These are phyloP conservation scores for Bryopsis sp. DNA, from an alignment of 139 green algal genomes.

Conservation along the genomic window DNA sequence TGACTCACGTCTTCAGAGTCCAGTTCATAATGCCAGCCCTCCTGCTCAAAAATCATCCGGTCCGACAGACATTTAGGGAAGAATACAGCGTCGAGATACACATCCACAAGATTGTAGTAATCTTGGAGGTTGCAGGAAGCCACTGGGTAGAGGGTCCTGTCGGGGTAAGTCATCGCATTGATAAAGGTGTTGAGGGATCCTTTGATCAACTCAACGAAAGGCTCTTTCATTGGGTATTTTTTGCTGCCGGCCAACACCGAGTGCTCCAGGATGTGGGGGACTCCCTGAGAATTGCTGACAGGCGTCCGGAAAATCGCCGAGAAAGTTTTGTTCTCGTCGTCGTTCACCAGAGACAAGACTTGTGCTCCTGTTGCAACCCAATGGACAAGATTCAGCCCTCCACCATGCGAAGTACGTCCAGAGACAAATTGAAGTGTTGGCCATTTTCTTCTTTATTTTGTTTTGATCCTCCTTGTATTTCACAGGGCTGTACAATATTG, in stretches of 20 bases:
- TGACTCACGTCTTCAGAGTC: slow-evolving; percentile 53
- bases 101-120: slow-evolving; percentile 98
- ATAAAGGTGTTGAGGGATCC: slow-evolving; percentile 95
- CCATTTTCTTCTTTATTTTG: background rate
- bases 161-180: slow-evolving; percentile 99
- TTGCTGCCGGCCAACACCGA: slow-evolving; percentile 86
- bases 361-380: slow-evolving; percentile 65
- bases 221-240: slow-evolving; percentile 79
- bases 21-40: slow-evolving; percentile 80
- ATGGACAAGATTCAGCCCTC: background rate
- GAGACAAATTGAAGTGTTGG: background rate
- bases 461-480: background rate
- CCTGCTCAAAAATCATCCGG: slow-evolving; percentile 85
- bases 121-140: slow-evolving; percentile 68
- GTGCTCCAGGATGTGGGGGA: slow-evolving; percentile 98
- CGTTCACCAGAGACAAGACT: slow-evolving; percentile 88
- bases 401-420: background rate
- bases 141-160: slow-evolving; percentile 76
- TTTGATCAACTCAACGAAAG: slow-evolving; percentile 98
- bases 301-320: slow-evolving; percentile 91
- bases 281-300: slow-evolving; percentile 65
- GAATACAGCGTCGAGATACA: slow-evolving; percentile 98
- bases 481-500: too few relatives aligned
- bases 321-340: slow-evolving; percentile 99
- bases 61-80: slow-evolving; percentile 83